Base-by-base conservation (phyloP, 495 filamentous ascomycete species). In the Peziza echinospora region DNA sequence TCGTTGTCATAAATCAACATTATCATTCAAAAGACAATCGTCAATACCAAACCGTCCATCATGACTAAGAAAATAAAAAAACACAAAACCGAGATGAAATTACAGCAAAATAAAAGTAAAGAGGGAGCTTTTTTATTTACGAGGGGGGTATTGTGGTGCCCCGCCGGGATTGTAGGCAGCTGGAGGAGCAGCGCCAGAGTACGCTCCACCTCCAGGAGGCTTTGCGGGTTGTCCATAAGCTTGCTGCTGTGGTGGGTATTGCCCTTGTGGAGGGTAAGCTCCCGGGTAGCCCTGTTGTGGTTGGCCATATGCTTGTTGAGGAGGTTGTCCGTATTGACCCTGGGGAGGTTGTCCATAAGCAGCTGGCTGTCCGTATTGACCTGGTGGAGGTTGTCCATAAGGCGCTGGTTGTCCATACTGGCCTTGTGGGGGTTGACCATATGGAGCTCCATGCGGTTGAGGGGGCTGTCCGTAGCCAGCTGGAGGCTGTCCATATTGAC, bases 81-180 rank as follows among this genome's bases (percentile, higher is more conserved):
- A n/a, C n/a, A n/a, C n/a, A n/a, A n/a, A n/a, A n/a, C n/a, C n/a
- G n/a, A n/a, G n/a, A n/a, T n/a, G n/a, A n/a, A n/a, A n/a, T n/a
- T n/a, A n/a, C n/a, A n/a, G n/a, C n/a, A n/a, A n/a, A n/a, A n/a
- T n/a, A n/a, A n/a, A n/a, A n/a, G n/a, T n/a, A n/a, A n/a, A n/a
- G n/a, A n/a, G n/a, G n/a, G n/a, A n/a, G n/a, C n/a, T n/a, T n/a
- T n/a, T n/a, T n/a, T n/a, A n/a, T n/a, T n/a, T n/a, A n/a, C n/a
- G n/a, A n/a, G n/a, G n/a, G 30, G 30, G 30, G 6, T 37, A 37
- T 17, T 37, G 30, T 13, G 13, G 13, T n/a, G n/a, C n/a, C n/a
- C n/a, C n/a, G 13, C 30, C 30, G 13, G 53, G 53, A 9, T 55
- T 55, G 30, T 55, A 55, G 26, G 43, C 21, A 5, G 25, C 41